A percentile compares a stretch with the other conserved stretches of the same genome.
phyloP scores from a whole-genome alignment of 2,329 filamentous ascomycete species.

The Penicillium sp. region DNA sequence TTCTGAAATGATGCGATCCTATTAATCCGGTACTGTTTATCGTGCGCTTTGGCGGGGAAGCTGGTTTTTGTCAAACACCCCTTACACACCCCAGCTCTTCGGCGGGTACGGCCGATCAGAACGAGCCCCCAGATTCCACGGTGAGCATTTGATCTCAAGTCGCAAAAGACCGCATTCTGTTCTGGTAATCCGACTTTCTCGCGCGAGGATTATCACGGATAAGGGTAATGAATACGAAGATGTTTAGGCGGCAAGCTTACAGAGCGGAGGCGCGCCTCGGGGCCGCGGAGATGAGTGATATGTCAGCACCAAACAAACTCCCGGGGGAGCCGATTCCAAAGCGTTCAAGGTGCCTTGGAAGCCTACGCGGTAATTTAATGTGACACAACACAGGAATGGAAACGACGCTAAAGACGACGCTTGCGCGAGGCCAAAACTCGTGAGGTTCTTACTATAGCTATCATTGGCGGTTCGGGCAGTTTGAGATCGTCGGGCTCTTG shows the following conservation, averaged over 20 bases:
- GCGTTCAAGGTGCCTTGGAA: neutral
- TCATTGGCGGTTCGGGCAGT: constrained; percentile 14
- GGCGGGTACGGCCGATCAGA: constrained; percentile 7
- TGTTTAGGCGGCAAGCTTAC: constrained; percentile 10
- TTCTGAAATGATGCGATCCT: neutral
- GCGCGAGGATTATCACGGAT: constrained; percentile 3
- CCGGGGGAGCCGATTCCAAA: neutral
- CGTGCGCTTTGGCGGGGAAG: neutral
- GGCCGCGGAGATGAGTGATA: constrained; percentile 22
- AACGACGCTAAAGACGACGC: neutral
- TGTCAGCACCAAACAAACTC: constrained; percentile 19
- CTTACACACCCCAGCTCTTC: constrained; percentile 11
- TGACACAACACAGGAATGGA: constrained; percentile 1
- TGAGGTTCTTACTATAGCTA: neutral
- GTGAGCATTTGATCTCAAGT: constrained; percentile 17
- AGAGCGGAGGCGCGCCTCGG: constrained; percentile 11
- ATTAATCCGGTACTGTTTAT: neutral
- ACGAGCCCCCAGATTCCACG: constrained; percentile 6
- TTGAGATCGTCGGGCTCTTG: constrained; percentile 11
- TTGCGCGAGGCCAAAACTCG: constrained; percentile 16
- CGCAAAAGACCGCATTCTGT: constrained; percentile 18
- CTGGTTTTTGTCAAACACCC: neutral
- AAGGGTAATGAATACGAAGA: constrained; percentile 3
- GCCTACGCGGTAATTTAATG: neutral
- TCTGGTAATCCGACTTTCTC: neutral